Percentiles rank a stretch among this genome's conserved stretches.
phyloP scores from a whole-genome alignment of 2,329 filamentous ascomycete species.

The Ceratocystis harringtonii region DNA sequence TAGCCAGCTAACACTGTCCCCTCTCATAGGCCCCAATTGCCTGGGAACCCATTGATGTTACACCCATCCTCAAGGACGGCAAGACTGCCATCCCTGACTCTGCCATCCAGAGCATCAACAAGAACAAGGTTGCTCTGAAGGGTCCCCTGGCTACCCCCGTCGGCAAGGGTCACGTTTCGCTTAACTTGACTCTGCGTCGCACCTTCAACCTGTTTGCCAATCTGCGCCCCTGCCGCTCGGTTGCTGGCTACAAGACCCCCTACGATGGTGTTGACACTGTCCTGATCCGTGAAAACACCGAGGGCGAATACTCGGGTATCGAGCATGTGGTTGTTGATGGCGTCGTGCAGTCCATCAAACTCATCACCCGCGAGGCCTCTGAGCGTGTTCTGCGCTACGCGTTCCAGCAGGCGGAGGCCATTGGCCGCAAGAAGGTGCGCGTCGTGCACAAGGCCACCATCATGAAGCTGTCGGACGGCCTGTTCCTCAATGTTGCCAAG shows the following conservation, averaged over 20 bases:
- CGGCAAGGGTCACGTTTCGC: constrained; percentile 96
- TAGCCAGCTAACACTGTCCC: neutral
- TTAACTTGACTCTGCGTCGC: constrained; percentile 94
- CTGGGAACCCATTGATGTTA: constrained; percentile 96
- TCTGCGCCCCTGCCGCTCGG: constrained; percentile 91
- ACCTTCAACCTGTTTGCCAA: constrained; percentile 99
- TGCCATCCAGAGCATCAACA: constrained; percentile 83
- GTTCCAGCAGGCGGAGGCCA: constrained; percentile 91
- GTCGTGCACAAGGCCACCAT: constrained; percentile 99
- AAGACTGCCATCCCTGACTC: constrained; percentile 88
- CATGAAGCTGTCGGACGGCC: constrained; percentile 99
- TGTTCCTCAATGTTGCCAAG: constrained; percentile 79
- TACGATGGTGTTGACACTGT: constrained; percentile 96
- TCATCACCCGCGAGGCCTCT: constrained; percentile 87
- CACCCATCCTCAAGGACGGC: constrained; percentile 82
- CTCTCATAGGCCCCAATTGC: constrained; percentile 63
- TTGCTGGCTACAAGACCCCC: constrained; percentile 94
- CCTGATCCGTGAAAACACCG: constrained; percentile 97
- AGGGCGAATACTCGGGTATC: constrained; percentile 98
- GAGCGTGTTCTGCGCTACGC: constrained; percentile 94
- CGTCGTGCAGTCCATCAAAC: constrained; percentile 98
- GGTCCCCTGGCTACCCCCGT: constrained; percentile 93
- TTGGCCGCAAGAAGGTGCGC: constrained; percentile 89
- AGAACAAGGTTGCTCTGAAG: constrained; percentile 96
- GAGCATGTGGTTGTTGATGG: constrained; percentile 97